Base-by-base conservation (phyloP, 208 protist genomes). In the Herpetomonas samuelpessoai region DNA sequence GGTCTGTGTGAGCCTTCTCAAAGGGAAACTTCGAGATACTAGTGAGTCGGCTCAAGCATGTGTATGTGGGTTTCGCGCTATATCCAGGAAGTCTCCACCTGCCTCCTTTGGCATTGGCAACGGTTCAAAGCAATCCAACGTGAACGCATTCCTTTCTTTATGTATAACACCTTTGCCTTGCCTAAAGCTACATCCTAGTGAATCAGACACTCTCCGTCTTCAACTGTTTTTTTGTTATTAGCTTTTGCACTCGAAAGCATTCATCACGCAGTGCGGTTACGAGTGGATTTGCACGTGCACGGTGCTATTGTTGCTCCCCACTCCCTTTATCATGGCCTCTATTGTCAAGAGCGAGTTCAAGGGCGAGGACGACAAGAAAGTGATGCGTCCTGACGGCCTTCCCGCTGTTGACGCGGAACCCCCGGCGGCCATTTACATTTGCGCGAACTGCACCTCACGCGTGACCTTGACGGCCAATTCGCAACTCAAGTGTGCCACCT, bases 401-500 rank as follows among this genome's bases (percentile, higher is more conserved):
- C 9, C 55, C 24, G 63, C 57, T 16, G 51, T 57, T 29, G 57
- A 68, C 19, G 62, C 44, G 14, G 72, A 66, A 18, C 59, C 84
- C 21, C 47, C 64, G 19, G 79, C 79, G 21, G 82, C 83, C 19
- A 61, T 88, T 14, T 95, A 95, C 68, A 77, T 80, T 2, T 95
- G 89, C 49, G 89, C 69, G 14, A 92, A 86, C 68, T 95, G 89
- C 71, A 95, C 83, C 1, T 59, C 74, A 14, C 63, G 79, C 26
- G 74, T 95, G 12, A 72, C 64, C 21, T 62, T 95, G 21, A 79
- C 72, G 22, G 63, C 68, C 19, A 65, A 62, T 24, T 83, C 76
- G 3, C 64, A 73, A 10, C 68, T 95, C 27, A 70, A 85, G 76
- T 95, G 89, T 52, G 80, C 89, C 3, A 74, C 73, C 44, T 95